Conservation (phyloP, 805 yeast genomes). For the Starmera dryadoides region DNA sequence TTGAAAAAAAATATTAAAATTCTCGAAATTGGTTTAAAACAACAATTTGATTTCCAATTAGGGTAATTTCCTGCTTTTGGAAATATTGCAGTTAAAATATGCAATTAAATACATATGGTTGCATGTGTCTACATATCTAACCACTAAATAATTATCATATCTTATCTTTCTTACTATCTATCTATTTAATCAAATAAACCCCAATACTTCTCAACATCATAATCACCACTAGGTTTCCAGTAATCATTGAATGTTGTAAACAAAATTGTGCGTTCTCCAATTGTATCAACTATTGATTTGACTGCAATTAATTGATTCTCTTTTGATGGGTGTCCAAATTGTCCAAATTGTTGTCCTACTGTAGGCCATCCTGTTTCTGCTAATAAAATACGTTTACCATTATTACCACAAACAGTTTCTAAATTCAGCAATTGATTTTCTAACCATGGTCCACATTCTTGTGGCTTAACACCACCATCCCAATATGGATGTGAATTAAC, state of each 20-base stretch:
- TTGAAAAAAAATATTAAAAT: no score
- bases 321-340: conserved; percentile 43
- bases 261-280: conserved; percentile 50
- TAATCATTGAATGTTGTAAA: conserved; percentile 64
- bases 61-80: no score
- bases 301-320: conserved; percentile 59
- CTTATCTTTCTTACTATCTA: conserved; percentile 1
- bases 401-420: conserved; percentile 35
- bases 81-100: no score
- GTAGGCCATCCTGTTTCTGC: conserved; percentile 66
- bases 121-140: no score
- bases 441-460: conserved; percentile 47
- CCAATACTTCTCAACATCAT: conserved; percentile 9
- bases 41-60: no score
- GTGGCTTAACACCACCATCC: conserved; percentile 45
- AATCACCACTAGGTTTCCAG: conserved; percentile 47
- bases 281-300: conserved; percentile 39
- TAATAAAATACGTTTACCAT: conserved; percentile 36
- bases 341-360: conserved; percentile 33
- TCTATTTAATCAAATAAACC: no score
- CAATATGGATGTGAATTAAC: conserved; percentile 59
- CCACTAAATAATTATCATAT: no score
- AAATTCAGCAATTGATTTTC: conserved; percentile 35
- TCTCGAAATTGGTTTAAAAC: no score
- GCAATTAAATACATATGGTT: no score